These are phyloP conservation scores for Endothia cerciana DNA, from an alignment of 2,329 filamentous ascomycete species.

Conservation along the genomic window DNA sequence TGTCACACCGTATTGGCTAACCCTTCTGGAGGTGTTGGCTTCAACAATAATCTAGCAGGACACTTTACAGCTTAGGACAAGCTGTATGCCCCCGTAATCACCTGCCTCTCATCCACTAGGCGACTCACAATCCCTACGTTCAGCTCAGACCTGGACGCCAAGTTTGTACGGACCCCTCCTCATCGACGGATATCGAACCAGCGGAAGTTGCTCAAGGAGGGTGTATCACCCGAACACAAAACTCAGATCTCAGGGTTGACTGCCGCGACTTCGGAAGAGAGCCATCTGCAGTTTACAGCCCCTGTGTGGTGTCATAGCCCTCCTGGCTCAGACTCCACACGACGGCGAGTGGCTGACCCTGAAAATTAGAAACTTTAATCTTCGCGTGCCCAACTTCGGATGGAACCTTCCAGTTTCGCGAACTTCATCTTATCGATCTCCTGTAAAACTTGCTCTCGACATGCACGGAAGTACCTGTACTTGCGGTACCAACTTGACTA, in stretches of 20 bases:
- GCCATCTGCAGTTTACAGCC: neutral
- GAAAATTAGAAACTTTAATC: neutral
- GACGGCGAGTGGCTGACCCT: neutral
- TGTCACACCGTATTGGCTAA: neutral
- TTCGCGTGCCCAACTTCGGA: neutral
- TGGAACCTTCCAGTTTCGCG: neutral
- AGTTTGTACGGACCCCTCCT: neutral
- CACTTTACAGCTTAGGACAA: neutral
- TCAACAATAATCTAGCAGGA: neutral
- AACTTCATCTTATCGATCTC: neutral
- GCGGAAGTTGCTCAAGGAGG: neutral
- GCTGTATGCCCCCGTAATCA: neutral
- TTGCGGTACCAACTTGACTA: neutral
- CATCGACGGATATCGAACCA: neutral
- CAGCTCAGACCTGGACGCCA: neutral
- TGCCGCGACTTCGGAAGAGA: neutral
- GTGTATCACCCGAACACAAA: neutral
- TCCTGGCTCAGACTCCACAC: neutral
- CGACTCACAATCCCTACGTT: constrained; percentile 9
- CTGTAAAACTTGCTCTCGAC: neutral
- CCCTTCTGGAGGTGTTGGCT: neutral
- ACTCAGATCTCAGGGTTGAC: neutral
- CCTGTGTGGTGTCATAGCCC: neutral
- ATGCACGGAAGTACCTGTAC: neutral
- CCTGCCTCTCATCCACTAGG: neutral